A percentile compares a stretch with the other conserved stretches of the same genome.
phyloP scores from a whole-genome alignment of 1,284 basidiomycete genomes.

The Sparassis latifolia region DNA sequence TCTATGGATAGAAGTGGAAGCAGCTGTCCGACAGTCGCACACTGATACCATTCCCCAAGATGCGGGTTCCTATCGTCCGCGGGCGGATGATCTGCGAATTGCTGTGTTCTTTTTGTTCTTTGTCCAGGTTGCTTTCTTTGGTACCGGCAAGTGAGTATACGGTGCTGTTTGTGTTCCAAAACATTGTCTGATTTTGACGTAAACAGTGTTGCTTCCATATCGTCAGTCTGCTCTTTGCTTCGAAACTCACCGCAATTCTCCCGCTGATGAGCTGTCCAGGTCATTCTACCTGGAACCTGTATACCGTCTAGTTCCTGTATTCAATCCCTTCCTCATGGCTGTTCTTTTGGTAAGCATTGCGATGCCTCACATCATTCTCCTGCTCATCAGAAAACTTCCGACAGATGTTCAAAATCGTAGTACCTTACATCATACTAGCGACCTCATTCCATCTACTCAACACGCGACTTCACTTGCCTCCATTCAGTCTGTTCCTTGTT shows the following conservation, averaged over 20 bases:
- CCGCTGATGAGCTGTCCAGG: conserved; percentile 26
- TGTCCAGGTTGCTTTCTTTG: conserved; percentile 85
- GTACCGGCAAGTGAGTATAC: conserved; percentile 73
- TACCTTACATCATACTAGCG: conserved; percentile 75
- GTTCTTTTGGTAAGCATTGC: conserved; percentile 47
- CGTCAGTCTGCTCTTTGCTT: conserved; percentile 38
- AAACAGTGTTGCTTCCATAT: conserved; percentile 78
- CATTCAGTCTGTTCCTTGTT: conserved; percentile 73
- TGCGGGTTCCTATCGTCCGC: conserved; percentile 38
- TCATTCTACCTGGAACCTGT: conserved; percentile 90
- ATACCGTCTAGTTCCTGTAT: conserved; percentile 82
- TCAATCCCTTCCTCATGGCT: conserved; percentile 85
- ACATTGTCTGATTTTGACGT: too few species aligned
- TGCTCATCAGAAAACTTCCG: background rate
- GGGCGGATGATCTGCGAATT: conserved; percentile 62
- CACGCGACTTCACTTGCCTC: conserved; percentile 55
- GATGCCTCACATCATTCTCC: too few species aligned
- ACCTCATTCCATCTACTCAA: conserved; percentile 65
- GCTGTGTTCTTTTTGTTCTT: conserved; percentile 84
- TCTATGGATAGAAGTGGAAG: conserved; percentile 70
- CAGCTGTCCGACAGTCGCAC: conserved; percentile 27
- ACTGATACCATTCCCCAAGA: background rate
- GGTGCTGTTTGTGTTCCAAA: background rate
- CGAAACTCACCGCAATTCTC: too few species aligned
- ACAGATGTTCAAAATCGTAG: conserved; percentile 79